phyloP scores from a whole-genome alignment of 257 asterid species.

The Perilla frutescens region DNA sequence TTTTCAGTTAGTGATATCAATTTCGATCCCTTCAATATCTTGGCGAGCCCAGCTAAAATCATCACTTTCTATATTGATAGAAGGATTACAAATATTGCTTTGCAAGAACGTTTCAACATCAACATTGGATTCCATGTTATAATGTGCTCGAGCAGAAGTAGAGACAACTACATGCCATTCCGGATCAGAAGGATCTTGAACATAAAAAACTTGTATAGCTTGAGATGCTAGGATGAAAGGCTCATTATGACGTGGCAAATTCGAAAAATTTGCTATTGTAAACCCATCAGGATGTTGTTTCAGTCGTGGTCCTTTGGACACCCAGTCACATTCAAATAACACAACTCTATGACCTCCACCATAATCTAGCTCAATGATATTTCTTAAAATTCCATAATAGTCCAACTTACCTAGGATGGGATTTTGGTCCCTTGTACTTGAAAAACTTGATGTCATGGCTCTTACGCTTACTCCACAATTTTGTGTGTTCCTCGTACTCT shows the following conservation, averaged over 20 bases:
- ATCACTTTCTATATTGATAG: background rate
- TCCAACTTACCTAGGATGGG: background rate
- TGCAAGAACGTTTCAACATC: background rate
- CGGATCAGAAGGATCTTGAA: background rate
- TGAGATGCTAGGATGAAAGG: slow-evolving; percentile 5
- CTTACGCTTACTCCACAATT: slow-evolving; percentile 8
- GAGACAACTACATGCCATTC: background rate
- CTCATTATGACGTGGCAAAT: background rate
- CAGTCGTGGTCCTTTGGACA: background rate
- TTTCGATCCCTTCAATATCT: background rate
- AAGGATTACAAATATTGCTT: background rate
- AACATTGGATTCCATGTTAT: background rate
- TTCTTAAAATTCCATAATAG: background rate
- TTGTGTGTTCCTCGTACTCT: slow-evolving; percentile 1
- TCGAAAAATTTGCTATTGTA: background rate
- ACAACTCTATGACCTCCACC: background rate
- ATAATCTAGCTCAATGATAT: slow-evolving; percentile 2
- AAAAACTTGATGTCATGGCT: slow-evolving; percentile 17
- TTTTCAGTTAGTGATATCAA: background rate
- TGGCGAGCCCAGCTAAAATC: background rate
- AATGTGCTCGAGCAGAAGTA: background rate
- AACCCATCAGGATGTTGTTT: background rate
- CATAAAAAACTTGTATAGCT: background rate
- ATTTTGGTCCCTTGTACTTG: slow-evolving; percentile 9
- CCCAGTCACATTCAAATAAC: background rate